Base-by-base conservation (phyloP, 2,329 filamentous ascomycete species). In the Xylariaceae sp. region DNA sequence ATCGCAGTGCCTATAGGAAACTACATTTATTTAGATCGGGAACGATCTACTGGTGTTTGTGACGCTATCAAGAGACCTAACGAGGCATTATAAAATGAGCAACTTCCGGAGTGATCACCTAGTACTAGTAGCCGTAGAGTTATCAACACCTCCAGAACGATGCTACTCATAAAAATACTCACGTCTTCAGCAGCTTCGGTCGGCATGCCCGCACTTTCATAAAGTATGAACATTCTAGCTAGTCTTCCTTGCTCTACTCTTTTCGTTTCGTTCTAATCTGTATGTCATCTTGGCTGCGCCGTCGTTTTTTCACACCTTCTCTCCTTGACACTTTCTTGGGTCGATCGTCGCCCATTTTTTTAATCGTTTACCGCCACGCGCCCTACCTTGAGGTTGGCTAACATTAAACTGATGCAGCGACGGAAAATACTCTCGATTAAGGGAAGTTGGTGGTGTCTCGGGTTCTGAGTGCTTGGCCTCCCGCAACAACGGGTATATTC, bases 401-500 rank as follows among this genome's bases (percentile, higher is more conserved):
- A 60, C 37, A 45, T 65, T 35, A 29, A 64, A 15, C 35, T 58
- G n/a, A 29, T 27, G 24, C 48, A 16, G 21, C 15, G 18, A 50
- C 63, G 33, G 49, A 56, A 9, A 47, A 63, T 18, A 74, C 70
- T 0, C 57, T 74, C 4, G 73, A 75, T 66, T 74, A 53, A 71
- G 68, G 30, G 73, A 76, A 59, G 61, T 72, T 42, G 66, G 63
- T 15, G 73, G 73, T 16, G 61, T 75, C 5, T 64, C 69, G 0
- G 68, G 68, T 41, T 70, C 71, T 50, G 67, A 71, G 58, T 70
- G 67, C 53, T 60, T 76, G n/a, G 75, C 73, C 11, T 75, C 75
- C 60, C 68, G 73, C 50, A 75, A 76, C 58, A 74, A 75, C 47
- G 27, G n/a, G 52, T 50, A 55, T 20, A 29, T 42, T 35, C 10